Conservation (phyloP, 106 monocot genomes). For the Narthecium ossifragum region DNA sequence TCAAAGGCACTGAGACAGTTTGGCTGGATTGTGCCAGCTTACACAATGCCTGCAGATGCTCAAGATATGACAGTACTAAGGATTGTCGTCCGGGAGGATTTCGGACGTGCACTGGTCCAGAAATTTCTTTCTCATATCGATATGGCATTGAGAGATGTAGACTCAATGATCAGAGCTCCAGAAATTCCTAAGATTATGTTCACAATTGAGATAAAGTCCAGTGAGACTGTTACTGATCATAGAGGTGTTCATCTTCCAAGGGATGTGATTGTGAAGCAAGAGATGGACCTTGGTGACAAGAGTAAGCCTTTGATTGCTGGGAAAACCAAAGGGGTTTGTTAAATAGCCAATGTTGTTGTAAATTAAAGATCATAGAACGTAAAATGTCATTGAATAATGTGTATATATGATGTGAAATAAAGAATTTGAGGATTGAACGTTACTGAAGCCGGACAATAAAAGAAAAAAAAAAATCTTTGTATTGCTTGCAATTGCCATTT, state of each 20-base stretch:
- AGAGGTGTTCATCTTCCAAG: background rate
- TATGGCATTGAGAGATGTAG: constrained; percentile 24
- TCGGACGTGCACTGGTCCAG: constrained; percentile 24
- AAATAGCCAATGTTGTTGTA: constrained; percentile 1
- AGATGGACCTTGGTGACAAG: constrained; percentile 9
- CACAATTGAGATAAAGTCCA: constrained; percentile 20
- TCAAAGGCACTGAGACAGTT: constrained; percentile 19
- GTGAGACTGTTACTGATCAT: constrained; percentile 1
- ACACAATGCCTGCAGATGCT: constrained; percentile 36
- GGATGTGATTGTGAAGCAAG: constrained; percentile 17
- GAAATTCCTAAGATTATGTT: constrained; percentile 13
- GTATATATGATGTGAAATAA: too few relatives aligned
- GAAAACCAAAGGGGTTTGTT: constrained; percentile 44
- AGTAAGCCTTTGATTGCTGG: constrained; percentile 18
- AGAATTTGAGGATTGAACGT: too few relatives aligned
- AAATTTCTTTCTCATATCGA: constrained; percentile 28
- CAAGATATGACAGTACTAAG: constrained; percentile 35
- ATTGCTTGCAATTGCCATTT: too few relatives aligned
- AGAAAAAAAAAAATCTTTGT: too few relatives aligned
- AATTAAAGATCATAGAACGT: too few relatives aligned
- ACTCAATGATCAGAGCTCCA: background rate
- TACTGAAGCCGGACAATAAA: too few relatives aligned
- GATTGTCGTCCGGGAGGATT: constrained; percentile 41
- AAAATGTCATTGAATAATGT: too few relatives aligned
- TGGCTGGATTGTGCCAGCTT: constrained; percentile 47